Percentiles rank a stretch among this genome's conserved stretches.
phyloP scores from a whole-genome alignment of 257 asterid genomes.

The Petunia secreta region DNA sequence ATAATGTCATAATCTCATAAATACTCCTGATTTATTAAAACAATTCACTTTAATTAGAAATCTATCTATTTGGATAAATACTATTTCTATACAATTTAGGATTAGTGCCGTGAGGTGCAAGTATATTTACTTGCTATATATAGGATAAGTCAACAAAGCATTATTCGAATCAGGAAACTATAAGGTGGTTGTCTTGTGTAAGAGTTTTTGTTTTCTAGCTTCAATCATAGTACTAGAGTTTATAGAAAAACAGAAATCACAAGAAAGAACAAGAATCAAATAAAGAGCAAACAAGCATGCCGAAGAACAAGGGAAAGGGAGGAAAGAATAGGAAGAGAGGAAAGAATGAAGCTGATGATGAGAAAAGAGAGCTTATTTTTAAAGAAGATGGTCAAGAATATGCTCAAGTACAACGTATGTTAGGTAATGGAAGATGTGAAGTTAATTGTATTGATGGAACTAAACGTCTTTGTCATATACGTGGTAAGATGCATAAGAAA shows the following conservation, averaged over 20 bases:
- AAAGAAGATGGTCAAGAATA: conserved; percentile 38
- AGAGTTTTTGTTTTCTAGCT: conserved; percentile 19
- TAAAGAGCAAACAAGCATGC: not conserved
- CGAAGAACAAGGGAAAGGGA: conserved; percentile 38
- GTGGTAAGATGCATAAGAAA: conserved; percentile 96
- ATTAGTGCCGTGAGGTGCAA: too few species aligned
- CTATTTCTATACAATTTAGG: too few species aligned
- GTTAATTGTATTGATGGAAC: conserved; percentile 80
- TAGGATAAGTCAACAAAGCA: too few species aligned
- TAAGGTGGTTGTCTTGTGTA: too few species aligned
- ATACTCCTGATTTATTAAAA: too few species aligned
- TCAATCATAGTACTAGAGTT: not conserved
- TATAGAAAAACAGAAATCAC: too few species aligned
- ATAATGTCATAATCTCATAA: too few species aligned
- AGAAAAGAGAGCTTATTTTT: conserved; percentile 29
- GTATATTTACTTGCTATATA: too few species aligned
- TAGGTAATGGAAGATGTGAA: conserved; percentile 93
- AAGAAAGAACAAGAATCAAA: too few species aligned
- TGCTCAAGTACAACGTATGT: conserved; percentile 40
- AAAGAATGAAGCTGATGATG: conserved; percentile 31
- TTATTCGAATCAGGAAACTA: too few species aligned
- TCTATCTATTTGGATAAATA: too few species aligned
- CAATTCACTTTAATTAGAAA: too few species aligned
- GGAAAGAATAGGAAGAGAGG: conserved; percentile 37
- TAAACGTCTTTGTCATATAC: conserved; percentile 85